phyloP scores from a whole-genome alignment of 305 asterid genomes.

The Coffea humblotiana region DNA sequence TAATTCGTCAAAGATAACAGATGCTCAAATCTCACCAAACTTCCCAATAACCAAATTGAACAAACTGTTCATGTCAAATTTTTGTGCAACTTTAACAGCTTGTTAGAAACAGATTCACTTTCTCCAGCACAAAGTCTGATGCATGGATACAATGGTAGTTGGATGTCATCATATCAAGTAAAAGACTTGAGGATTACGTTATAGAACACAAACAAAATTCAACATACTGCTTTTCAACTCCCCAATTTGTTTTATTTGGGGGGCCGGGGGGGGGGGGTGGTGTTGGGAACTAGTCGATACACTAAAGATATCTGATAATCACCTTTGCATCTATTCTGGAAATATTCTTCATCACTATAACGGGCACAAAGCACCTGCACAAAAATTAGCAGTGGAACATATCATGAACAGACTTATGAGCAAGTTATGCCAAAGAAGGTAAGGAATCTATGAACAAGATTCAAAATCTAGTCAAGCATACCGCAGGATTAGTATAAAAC shows the following conservation, averaged over 20 bases:
- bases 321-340: constrained; percentile 77
- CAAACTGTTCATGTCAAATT: not conserved
- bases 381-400: constrained; percentile 5
- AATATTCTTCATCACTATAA: constrained; percentile 74
- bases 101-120: not conserved
- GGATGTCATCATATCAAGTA: not conserved
- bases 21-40: not conserved
- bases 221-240: not conserved
- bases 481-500: constrained; percentile 69
- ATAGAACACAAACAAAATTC: not conserved
- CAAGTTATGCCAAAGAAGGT: constrained; percentile 2
- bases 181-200: not conserved
- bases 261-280: too few relatives aligned
- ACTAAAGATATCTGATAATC: constrained; percentile 11
- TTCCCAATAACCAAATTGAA: not conserved
- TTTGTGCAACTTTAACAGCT: not conserved
- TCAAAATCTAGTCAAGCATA: constrained; percentile 32
- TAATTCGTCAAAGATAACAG: not conserved
- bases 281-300: too few relatives aligned
- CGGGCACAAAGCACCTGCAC: constrained; percentile 77
- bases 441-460: not conserved
- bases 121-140: not conserved
- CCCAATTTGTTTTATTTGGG: not conserved
- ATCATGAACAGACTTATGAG: constrained; percentile 15
- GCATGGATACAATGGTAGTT: not conserved